Base-by-base conservation (phyloP, 768 basidiomycete genomes). In the Tephrocybe sp. region DNA sequence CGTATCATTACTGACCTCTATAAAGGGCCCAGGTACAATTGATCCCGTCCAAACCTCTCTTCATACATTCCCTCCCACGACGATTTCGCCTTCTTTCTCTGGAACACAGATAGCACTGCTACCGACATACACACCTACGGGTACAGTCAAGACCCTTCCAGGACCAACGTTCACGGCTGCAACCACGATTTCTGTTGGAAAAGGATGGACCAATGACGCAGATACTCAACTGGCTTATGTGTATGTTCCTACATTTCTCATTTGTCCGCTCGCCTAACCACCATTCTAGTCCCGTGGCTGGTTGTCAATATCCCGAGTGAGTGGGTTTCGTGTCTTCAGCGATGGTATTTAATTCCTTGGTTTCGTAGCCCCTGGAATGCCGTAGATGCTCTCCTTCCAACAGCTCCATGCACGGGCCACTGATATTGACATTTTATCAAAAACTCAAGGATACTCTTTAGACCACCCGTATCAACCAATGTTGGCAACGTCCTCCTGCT, bases 101-200 rank as follows among this genome's bases (percentile, higher is more conserved):
- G 79, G 72, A n/a, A 76, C 79, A 16, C 73, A 77, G 43, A 70
- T 80, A 37, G 58, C 73, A 9, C 62, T 71, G 40, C 67, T 88
- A 34, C 88, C 88, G 3, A 80, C 81, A 13, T 91, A 90, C 64
- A 88, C 86, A 4, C 72, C 81, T 3, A 88, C 88, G 3, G 86
- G 88, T 16, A 58, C 74, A 3, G 61, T 88, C 48, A 76, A 79
- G 49, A 83, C 84, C 19, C 70, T 89, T 25, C 73, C 77, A 34
- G 79, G 69, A 29, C 85, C 85, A 12, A 83, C 80, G 10, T 84
- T 85, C 62, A 79, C 83, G 2, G 65, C 75, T 24, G 78, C 78
- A 9, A 76, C 79, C 18, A 73, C 72, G 24, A 72, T 74, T 4
- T 64, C 58, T 24, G 79, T 78, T 4, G 93, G 92, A 3, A 71